These are phyloP conservation scores for Debaryomyces tyrocola DNA, from an alignment of 805 yeast species.

Conservation along the genomic window DNA sequence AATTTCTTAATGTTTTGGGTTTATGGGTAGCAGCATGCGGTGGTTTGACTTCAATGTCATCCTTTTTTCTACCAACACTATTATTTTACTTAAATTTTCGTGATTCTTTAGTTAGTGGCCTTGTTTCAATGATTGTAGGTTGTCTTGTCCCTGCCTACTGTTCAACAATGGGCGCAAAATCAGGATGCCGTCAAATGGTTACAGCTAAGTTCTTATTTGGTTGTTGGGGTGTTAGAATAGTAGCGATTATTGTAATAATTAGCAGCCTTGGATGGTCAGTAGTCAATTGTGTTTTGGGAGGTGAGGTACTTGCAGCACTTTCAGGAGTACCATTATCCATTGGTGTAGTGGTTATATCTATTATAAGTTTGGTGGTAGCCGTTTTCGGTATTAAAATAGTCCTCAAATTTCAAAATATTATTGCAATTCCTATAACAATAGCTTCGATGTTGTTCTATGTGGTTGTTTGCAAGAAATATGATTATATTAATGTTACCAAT, in stretches of 20 bases:
- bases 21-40: constrained; percentile 42
- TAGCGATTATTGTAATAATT: constrained; percentile 28
- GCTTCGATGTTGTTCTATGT: constrained; percentile 31
- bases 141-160: constrained; percentile 39
- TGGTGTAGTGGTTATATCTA: constrained; percentile 30
- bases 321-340: constrained; percentile 24
- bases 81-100: constrained; percentile 24
- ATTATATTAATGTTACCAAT: constrained; percentile 19
- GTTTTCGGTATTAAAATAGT: constrained; percentile 33
- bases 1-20: constrained; percentile 31
- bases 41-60: constrained; percentile 38
- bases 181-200: constrained; percentile 40
- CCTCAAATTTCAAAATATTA: constrained; percentile 26
- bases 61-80: constrained; percentile 34
- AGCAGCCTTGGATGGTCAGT: constrained; percentile 41
- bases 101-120: constrained; percentile 30
- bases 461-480: constrained; percentile 25
- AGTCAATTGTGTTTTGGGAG: constrained; percentile 39
- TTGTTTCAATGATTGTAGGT: constrained; percentile 29
- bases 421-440: constrained; percentile 29
- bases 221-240: constrained; percentile 33
- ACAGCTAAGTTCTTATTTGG: constrained; percentile 38
- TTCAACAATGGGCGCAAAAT: constrained; percentile 37
- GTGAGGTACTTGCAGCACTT: constrained; percentile 30
- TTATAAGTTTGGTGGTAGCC: constrained; percentile 27